phyloP scores from a whole-genome alignment of 176 grass and related monocot species.

The Carex littledalei region DNA sequence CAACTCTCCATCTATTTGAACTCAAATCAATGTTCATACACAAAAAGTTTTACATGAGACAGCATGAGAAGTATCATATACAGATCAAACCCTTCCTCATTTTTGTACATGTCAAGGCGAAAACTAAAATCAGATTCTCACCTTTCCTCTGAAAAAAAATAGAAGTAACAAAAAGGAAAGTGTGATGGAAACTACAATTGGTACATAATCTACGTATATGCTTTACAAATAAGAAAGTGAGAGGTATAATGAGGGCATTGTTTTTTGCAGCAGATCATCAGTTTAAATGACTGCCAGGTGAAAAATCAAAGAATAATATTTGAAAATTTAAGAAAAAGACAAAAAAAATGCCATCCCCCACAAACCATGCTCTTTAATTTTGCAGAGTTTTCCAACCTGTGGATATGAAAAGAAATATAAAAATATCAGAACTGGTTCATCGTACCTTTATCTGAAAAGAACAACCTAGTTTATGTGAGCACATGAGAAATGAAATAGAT shows the following conservation, averaged over 20 bases:
- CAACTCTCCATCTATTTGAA: neutral
- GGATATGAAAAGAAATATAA: neutral
- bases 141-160: neutral
- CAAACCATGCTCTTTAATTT: neutral
- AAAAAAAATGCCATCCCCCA: conserved; percentile 1
- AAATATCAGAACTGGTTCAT: neutral
- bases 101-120: neutral
- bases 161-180: neutral
- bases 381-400: neutral
- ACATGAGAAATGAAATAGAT: neutral
- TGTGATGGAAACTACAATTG: neutral
- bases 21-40: neutral
- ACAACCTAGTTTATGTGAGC: neutral
- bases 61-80: neutral
- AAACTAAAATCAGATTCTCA: neutral
- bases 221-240: neutral
- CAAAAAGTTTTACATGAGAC: neutral
- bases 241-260: neutral
- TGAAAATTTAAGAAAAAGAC: neutral
- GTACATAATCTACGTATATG: conserved; percentile 11
- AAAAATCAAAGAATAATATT: conserved; percentile 14
- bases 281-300: neutral
- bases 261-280: neutral
- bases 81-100: neutral
- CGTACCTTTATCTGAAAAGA: neutral